phyloP scores from a whole-genome alignment of 192 early-diverging fungal genomes.

The Phycomyces nitens region DNA sequence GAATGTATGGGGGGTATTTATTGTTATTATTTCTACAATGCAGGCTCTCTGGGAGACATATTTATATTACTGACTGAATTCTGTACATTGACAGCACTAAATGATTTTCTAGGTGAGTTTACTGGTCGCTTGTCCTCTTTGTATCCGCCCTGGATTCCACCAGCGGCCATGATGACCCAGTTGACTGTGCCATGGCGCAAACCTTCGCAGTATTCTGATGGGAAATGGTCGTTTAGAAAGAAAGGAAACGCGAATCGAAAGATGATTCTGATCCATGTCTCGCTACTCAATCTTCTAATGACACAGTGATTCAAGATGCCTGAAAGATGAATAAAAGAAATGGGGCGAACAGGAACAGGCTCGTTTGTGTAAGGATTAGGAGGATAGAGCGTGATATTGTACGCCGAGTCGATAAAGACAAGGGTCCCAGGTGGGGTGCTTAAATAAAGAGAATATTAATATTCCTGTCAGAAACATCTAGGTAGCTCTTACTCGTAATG shows the following conservation, averaged over 20 bases:
- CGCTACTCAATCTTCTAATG: conserved; percentile 37
- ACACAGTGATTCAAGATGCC: conserved; percentile 45
- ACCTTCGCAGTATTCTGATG: conserved; percentile 46
- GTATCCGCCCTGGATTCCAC: conserved; percentile 15
- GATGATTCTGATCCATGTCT: conserved; percentile 42
- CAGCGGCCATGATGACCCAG: conserved; percentile 33
- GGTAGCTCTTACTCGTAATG: neutral
- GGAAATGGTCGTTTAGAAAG: conserved; percentile 55
- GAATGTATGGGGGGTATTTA: no score
- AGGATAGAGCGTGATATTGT: conserved; percentile 48
- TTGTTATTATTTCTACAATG: no score
- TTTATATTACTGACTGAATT: no score
- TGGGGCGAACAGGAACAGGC: conserved; percentile 47
- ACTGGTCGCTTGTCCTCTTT: neutral
- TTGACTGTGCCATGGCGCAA: conserved; percentile 41
- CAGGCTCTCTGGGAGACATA: no score
- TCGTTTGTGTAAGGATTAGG: conserved; percentile 44
- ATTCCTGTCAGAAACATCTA: neutral
- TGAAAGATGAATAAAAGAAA: conserved; percentile 53
- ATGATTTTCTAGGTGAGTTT: neutral
- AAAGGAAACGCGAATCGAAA: conserved; percentile 46
- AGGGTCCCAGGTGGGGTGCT: conserved; percentile 50
- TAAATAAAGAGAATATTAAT: neutral
- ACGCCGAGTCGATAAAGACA: conserved; percentile 51
- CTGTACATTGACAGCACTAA: no score